phyloP scores from a whole-genome alignment of 768 basidiomycete genomes.

The Termitomyces sp. region DNA sequence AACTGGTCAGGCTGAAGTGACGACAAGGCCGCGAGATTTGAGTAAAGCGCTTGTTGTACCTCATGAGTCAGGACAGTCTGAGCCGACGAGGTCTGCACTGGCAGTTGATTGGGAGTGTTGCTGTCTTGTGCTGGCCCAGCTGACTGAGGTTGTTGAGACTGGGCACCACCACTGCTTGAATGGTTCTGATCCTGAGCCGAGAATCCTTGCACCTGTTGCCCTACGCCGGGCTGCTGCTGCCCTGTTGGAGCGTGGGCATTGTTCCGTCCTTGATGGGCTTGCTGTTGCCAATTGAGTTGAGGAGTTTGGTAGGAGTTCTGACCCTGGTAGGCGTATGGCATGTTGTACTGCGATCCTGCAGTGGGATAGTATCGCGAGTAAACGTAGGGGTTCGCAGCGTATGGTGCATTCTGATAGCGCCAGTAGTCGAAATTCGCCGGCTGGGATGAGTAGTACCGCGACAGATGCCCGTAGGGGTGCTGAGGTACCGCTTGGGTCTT shows the following conservation, averaged over 20 bases:
- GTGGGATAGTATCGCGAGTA: constrained; percentile 26
- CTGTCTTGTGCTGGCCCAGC: background rate
- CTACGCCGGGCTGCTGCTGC: too few species aligned
- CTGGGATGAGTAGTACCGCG: constrained; percentile 19
- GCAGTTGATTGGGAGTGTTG: background rate
- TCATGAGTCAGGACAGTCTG: background rate
- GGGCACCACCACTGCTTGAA: background rate
- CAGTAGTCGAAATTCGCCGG: constrained; percentile 34
- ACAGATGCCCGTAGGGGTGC: constrained; percentile 14
- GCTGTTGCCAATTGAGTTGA: constrained; percentile 33
- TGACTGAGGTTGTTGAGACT: background rate
- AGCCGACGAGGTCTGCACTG: constrained; percentile 2
- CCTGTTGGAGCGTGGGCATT: background rate
- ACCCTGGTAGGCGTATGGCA: constrained; percentile 18
- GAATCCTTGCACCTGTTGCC: background rate
- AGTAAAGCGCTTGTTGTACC: constrained; percentile 12
- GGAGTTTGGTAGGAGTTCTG: constrained; percentile 19
- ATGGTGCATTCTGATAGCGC: constrained; percentile 26
- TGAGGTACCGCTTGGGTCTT: constrained; percentile 1
- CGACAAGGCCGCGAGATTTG: constrained; percentile 28
- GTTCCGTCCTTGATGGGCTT: constrained; percentile 26
- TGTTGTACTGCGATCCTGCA: constrained; percentile 19
- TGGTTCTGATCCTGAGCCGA: background rate
- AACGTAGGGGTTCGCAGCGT: constrained; percentile 21
- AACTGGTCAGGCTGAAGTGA: constrained; percentile 34